Percentiles rank a stretch among this genome's conserved stretches.
These are phyloP conservation scores for Iris macrosiphon DNA, from an alignment of 106 monocot species.

Conservation along the genomic window DNA sequence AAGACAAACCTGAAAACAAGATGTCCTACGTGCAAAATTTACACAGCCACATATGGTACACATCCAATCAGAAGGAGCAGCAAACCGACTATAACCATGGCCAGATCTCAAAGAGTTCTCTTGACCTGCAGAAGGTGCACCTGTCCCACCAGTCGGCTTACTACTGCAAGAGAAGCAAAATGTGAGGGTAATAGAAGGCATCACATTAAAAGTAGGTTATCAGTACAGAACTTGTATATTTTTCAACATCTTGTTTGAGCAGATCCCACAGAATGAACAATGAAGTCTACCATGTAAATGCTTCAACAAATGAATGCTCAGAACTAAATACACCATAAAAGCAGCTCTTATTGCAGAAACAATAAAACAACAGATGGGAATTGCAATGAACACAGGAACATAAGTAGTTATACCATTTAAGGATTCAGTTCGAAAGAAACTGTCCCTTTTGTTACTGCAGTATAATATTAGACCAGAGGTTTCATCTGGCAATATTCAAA, in stretches of 20 bases:
- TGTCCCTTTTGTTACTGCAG: too few species aligned
- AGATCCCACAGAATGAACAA: neutral
- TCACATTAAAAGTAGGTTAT: neutral
- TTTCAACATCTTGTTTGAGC: neutral
- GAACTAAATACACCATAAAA: neutral
- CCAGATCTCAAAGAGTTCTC: conserved; percentile 47
- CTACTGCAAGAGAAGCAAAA: conserved; percentile 72
- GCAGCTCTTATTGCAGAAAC: neutral
- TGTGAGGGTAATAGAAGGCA: too few species aligned
- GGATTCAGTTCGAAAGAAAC: too few species aligned
- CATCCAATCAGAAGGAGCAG: conserved; percentile 83
- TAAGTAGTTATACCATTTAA: too few species aligned
- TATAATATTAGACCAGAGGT: too few species aligned
- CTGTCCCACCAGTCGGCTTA: conserved; percentile 76
- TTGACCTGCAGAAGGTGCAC: conserved; percentile 39
- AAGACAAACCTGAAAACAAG: conserved; percentile 85
- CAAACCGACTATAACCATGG: conserved; percentile 39
- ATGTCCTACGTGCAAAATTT: conserved; percentile 96
- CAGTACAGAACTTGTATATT: neutral
- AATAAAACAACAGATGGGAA: neutral
- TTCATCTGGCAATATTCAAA: too few species aligned
- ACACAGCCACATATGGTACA: conserved; percentile 91
- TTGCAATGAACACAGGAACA: too few species aligned
- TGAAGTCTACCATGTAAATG: neutral
- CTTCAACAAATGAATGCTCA: neutral